A percentile compares a stretch with the other conserved stretches of the same genome.
Evolutionary conservation across 495 filamentous ascomycete genomes (phyloP).

Genomic region (Chaetomium tenue): DNA sequence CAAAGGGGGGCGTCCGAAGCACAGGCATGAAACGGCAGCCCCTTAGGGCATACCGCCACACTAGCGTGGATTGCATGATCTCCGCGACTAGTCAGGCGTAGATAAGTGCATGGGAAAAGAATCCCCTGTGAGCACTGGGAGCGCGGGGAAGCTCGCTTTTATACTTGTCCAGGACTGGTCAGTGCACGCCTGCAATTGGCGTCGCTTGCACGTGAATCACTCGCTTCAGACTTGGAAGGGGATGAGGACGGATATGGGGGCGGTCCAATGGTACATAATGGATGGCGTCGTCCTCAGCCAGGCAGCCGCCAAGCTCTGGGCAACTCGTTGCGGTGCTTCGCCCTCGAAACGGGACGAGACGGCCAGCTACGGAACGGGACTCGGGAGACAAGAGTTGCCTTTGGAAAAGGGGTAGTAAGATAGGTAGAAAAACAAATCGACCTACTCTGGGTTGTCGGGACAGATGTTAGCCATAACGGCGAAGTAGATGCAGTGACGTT

Average conservation of each 20-base stretch:
- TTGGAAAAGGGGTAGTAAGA: no score
- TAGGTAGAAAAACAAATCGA: no score
- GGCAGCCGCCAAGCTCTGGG: not conserved
- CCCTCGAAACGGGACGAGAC: no score
- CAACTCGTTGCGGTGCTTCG: no score
- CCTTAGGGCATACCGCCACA: not conserved
- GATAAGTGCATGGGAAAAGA: not conserved
- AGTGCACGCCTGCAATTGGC: not conserved
- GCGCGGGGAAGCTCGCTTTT: not conserved
- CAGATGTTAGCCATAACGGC: no score
- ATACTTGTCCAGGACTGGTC: not conserved
- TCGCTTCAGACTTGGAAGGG: not conserved
- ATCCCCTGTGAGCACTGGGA: not conserved
- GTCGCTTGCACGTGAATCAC: not conserved
- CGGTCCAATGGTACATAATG: no score
- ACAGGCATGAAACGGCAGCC: conserved; percentile 1
- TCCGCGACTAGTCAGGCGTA: not conserved
- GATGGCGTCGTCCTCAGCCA: not conserved
- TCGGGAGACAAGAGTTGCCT: no score
- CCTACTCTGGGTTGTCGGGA: no score
- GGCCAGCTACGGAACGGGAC: no score
- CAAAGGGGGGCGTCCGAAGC: not conserved
- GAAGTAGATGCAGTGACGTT: no score
- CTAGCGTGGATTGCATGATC: not conserved
- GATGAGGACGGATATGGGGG: no score